Percentiles rank a stretch among this genome's conserved stretches.
phyloP scores from a whole-genome alignment of 2,329 filamentous ascomycete genomes.

The Arthrobotrys iridis region DNA sequence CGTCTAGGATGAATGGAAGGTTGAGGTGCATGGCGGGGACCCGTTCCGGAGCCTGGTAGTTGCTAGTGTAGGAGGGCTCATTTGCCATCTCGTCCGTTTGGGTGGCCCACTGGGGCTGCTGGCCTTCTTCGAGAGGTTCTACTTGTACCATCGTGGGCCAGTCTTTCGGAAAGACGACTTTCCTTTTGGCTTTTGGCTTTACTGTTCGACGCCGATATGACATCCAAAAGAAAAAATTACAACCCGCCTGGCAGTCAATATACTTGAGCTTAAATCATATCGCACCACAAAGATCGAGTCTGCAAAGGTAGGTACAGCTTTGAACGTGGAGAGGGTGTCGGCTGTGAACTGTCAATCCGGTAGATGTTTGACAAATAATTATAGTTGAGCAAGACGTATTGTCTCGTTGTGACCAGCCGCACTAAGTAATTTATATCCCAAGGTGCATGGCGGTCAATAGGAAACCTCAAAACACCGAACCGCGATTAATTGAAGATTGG shows the following conservation, averaged over 20 bases:
- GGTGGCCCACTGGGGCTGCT: neutral
- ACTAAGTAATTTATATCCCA: too few relatives aligned
- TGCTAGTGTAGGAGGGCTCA: neutral
- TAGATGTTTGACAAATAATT: neutral
- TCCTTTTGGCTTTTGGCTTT: constrained; percentile 29
- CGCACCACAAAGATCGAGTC: neutral
- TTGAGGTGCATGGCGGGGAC: constrained; percentile 34
- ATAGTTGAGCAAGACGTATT: neutral
- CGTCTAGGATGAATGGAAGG: constrained; percentile 45
- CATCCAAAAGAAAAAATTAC: constrained; percentile 21
- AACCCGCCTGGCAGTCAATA: neutral
- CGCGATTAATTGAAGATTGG: too few relatives aligned
- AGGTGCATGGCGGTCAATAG: too few relatives aligned
- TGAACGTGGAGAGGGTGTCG: neutral
- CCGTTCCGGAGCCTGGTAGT: constrained; percentile 1
- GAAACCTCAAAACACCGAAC: too few relatives aligned
- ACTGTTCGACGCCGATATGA: constrained; percentile 8
- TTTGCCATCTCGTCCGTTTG: neutral
- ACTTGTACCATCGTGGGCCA: constrained; percentile 13
- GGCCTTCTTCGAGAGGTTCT: neutral
- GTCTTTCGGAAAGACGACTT: constrained; percentile 32
- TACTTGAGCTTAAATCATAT: neutral
- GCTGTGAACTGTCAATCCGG: too few relatives aligned
- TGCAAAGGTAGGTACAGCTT: neutral
- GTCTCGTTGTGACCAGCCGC: too few relatives aligned